Evolutionary conservation across 2,329 filamentous ascomycete genomes (phyloP).

Genomic region (Monosporascus sp.): DNA sequence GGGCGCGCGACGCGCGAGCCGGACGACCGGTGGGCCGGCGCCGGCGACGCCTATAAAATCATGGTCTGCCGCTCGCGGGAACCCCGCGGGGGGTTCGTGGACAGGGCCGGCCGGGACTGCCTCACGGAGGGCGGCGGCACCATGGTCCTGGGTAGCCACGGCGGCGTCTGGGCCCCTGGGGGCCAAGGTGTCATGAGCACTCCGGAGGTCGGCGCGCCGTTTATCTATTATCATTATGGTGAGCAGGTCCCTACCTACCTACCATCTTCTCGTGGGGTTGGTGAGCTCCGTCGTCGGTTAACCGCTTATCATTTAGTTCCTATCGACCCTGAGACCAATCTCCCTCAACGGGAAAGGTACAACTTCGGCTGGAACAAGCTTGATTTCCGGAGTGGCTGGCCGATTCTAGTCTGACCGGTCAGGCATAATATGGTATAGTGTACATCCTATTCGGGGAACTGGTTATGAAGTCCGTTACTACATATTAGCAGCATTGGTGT

Average conservation of each 20-base stretch:
- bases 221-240: conserved; percentile 21
- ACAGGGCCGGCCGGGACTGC: conserved; percentile 12
- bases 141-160: conserved; percentile 12
- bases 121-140: conserved; percentile 13
- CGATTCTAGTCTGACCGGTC: conserved; percentile 6
- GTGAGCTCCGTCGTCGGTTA: background rate
- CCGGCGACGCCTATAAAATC: conserved; percentile 16
- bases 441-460: too few relatives aligned
- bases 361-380: conserved; percentile 20
- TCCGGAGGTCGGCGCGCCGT: conserved; percentile 13
- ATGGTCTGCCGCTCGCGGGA: conserved; percentile 18
- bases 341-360: conserved; percentile 7
- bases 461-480: too few relatives aligned
- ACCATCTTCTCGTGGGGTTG: background rate
- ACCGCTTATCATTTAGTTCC: conserved; percentile 7
- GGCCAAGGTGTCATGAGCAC: conserved; percentile 15
- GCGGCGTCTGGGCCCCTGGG: conserved; percentile 16
- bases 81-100: conserved; percentile 11
- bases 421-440: background rate
- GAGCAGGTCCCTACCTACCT: conserved; percentile 1
- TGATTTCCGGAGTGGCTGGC: conserved; percentile 18
- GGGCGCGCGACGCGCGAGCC: conserved; percentile 13
- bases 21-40: conserved; percentile 9
- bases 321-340: conserved; percentile 9
- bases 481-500: too few relatives aligned